Evolutionary conservation across 2,329 filamentous ascomycete genomes (phyloP).

Genomic region (Trichoderma koningii): DNA sequence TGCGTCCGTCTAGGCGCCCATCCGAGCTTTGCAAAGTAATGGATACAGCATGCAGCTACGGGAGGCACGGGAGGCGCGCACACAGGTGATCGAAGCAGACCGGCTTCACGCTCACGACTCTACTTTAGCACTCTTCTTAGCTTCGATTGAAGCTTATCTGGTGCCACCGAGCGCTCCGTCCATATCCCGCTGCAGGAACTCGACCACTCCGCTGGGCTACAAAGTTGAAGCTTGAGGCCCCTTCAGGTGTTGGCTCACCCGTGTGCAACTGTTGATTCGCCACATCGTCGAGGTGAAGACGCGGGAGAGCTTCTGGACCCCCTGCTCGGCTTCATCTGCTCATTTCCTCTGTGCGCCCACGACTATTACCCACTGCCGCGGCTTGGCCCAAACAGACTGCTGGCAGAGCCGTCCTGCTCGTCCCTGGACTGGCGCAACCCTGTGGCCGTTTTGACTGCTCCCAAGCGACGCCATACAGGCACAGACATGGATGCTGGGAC

Average conservation of each 20-base stretch:
- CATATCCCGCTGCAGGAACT: not conserved
- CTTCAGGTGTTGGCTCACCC: not conserved
- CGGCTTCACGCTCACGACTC: not conserved
- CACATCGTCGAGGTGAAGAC: conserved; percentile 6
- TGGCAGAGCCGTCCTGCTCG: conserved; percentile 12
- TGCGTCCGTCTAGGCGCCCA: not conserved
- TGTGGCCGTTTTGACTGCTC: conserved; percentile 10
- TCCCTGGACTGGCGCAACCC: conserved; percentile 13
- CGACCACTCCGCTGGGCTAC: not conserved
- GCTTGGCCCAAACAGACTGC: conserved; percentile 11
- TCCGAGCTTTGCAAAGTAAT: not conserved
- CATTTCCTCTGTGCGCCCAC: conserved; percentile 25
- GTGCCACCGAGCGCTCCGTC: conserved; percentile 6
- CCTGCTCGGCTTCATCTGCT: conserved; percentile 13
- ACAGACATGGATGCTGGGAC: conserved; percentile 1
- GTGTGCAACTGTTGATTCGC: conserved; percentile 1
- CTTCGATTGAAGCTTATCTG: not conserved
- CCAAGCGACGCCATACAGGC: conserved; percentile 17
- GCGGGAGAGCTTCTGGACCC: not conserved
- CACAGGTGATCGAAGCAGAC: not conserved
- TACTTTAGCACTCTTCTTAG: not conserved
- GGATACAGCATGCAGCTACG: not conserved
- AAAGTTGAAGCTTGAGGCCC: conserved; percentile 18
- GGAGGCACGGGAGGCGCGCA: not conserved
- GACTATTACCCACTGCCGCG: conserved; percentile 16